Evolutionary conservation across 106 monocot genomes (phyloP).

Genomic region (Apostasia ramifera): DNA sequence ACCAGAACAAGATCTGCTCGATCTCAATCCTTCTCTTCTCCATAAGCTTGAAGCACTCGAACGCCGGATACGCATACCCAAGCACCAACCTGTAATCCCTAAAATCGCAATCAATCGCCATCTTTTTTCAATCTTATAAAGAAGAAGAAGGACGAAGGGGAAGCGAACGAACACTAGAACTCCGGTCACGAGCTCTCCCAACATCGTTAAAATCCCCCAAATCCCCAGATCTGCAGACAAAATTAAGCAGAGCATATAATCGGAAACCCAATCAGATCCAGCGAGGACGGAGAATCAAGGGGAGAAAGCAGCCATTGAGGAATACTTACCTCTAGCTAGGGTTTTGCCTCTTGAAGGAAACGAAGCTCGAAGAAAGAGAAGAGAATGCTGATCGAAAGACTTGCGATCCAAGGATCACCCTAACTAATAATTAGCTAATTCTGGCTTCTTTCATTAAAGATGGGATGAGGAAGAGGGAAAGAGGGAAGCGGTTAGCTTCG

Average conservation of each 20-base stretch:
- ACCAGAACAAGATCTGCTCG: slow-evolving; percentile 66
- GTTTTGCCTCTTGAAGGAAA: not conserved
- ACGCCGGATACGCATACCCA: slow-evolving; percentile 73
- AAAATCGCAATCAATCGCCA: not conserved
- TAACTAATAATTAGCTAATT: not conserved
- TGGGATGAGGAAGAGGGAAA: too few species aligned
- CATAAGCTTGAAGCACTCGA: slow-evolving; percentile 73
- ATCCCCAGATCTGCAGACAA: not conserved
- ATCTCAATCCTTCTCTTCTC: slow-evolving; percentile 31
- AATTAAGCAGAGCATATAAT: not conserved
- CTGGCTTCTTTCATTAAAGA: too few species aligned
- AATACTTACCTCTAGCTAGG: not conserved
- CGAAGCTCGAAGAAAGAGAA: not conserved
- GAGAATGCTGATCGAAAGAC: not conserved
- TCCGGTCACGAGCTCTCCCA: slow-evolving; percentile 29
- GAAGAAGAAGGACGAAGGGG: not conserved
- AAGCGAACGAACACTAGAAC: slow-evolving; percentile 15
- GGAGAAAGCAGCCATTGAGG: not conserved
- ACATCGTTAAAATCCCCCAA: slow-evolving; percentile 8
- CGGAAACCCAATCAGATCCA: not conserved
- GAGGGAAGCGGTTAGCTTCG: too few species aligned
- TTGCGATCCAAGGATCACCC: slow-evolving; percentile 3
- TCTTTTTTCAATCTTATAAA: not conserved
- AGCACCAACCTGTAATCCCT: slow-evolving; percentile 43
- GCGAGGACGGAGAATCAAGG: not conserved